Base-by-base conservation (phyloP, 768 basidiomycete species). In the Tephrocybe rancida region DNA sequence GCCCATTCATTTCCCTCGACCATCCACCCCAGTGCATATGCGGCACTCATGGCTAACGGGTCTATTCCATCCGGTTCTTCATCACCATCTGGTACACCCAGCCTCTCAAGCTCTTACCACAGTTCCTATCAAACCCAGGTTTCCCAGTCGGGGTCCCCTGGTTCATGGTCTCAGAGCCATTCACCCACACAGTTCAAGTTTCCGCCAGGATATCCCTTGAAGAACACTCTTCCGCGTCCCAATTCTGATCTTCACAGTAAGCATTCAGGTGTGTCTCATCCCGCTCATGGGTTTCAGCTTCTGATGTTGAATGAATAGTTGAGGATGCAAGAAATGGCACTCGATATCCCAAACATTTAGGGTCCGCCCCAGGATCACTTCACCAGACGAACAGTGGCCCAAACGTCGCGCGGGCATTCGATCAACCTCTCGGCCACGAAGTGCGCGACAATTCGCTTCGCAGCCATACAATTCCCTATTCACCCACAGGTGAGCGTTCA, bases 11-110 rank as follows among this genome's bases (percentile, higher is more conserved):
- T 87, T 66, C 73, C 86, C n/a, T 65, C 79, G 3, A 83, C 88
- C 2, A 72, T 88, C 45, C 78, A 85, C 55, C 83, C 85, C 5
- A 65, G 78, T 39, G 70, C 83, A 29, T 88, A 87, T 61, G 80
- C 83, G 35, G 78, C 80, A 30, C 78, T 89, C 38, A 77, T 82
- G 11, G 80, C 86, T 3, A 83, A 82, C 61, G 84, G 82, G 60
- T 73, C 83, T 42, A 69, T 89, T 35, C 74, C 71, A 44, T 75
- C 74, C 41, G 59, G 64, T 60, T 63, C 63, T 62, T 67, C 48
- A 57, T 52, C 67, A 52, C 26, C 54, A 43, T 66, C 66, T 39
- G 68, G 63, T 41, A 67, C 75, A 22, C 71, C 71, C 27, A 74
- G 73, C 59, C 62, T 78, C 25, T 76, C 80, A 9, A 61, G 69